Conservation (phyloP, 441 rosid species). For the Heliophila coronopifolia region DNA sequence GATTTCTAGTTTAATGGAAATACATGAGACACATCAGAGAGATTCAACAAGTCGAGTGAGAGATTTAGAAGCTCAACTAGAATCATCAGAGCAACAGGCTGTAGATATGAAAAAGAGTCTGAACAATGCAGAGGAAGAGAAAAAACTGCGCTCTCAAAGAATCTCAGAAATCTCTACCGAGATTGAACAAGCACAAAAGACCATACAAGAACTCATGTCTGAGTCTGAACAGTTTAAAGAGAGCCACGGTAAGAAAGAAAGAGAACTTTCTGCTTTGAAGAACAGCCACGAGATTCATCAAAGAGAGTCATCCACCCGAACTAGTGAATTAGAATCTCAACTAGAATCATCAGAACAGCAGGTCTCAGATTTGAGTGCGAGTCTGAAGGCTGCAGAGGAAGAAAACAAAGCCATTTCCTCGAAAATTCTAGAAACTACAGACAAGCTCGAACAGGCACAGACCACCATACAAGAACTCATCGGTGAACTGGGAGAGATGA, state of each 20-base stretch:
- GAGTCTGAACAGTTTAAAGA: slow-evolving; percentile 40
- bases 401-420: slow-evolving; percentile 47
- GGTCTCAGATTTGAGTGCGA: slow-evolving; percentile 38
- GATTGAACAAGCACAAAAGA: slow-evolving; percentile 44
- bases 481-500: slow-evolving; percentile 36
- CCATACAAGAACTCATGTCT: slow-evolving; percentile 37
- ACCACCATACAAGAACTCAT: slow-evolving; percentile 33
- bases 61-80: slow-evolving; percentile 38
- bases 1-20: slow-evolving; percentile 41
- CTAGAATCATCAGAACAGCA: slow-evolving; percentile 47
- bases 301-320: slow-evolving; percentile 38
- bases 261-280: slow-evolving; percentile 21
- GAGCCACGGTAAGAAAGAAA: slow-evolving; percentile 22
- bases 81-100: slow-evolving; percentile 17
- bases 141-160: slow-evolving; percentile 29
- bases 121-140: slow-evolving; percentile 23
- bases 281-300: slow-evolving; percentile 26
- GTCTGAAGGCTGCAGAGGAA: slow-evolving; percentile 39
- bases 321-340: slow-evolving; percentile 37
- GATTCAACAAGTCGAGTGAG: slow-evolving; percentile 41
- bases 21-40: slow-evolving; percentile 38
- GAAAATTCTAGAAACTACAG: slow-evolving; percentile 39
- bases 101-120: slow-evolving; percentile 19
- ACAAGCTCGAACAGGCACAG: slow-evolving; percentile 42
- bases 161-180: slow-evolving; percentile 39